These are phyloP conservation scores for Haplographium delicatum DNA, from an alignment of 495 filamentous ascomycete genomes.

Conservation along the genomic window DNA sequence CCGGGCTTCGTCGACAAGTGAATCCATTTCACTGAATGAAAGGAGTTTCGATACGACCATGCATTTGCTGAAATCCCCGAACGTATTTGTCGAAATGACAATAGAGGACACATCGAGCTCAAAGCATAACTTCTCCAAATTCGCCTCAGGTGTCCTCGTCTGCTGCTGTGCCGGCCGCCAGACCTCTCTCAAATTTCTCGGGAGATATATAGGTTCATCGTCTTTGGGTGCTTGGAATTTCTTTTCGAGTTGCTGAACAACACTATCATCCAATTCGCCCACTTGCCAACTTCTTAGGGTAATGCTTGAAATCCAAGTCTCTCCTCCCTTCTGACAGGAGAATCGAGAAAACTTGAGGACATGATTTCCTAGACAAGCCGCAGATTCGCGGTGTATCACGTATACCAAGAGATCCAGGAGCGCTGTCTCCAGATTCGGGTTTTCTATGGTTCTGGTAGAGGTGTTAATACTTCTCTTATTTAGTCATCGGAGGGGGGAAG, in stretches of 20 bases:
- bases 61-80: conserved; percentile 1
- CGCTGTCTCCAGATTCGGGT: neutral
- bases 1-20: neutral
- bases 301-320: neutral
- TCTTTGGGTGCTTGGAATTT: neutral
- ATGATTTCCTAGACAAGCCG: neutral
- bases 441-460: neutral
- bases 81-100: neutral
- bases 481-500: neutral
- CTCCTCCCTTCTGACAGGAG: neutral
- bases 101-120: neutral
- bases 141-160: neutral
- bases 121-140: neutral
- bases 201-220: neutral
- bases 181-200: neutral
- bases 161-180: neutral
- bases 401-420: neutral
- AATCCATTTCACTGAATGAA: neutral
- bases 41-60: neutral
- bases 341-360: neutral
- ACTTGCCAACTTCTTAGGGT: neutral
- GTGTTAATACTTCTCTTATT: neutral
- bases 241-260: neutral
- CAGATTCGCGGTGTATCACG: neutral
- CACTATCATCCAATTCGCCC: neutral